A percentile compares a stretch with the other conserved stretches of the same genome.
Conservation (phyloP, 176 grass and related monocot genomes). For the Musa schizocarpa region DNA sequence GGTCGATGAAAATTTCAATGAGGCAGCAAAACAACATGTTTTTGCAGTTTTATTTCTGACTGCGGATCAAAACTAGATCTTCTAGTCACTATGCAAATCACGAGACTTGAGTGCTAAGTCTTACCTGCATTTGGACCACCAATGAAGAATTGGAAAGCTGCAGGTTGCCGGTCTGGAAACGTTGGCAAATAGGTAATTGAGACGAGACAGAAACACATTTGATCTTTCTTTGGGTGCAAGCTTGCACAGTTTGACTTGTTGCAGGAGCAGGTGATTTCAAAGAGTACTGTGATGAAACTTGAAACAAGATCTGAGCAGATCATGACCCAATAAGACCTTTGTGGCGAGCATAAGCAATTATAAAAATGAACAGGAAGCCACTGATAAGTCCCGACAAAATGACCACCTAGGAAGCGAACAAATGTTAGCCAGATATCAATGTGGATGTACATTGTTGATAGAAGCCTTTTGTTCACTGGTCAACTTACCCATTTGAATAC, state of each 20-base stretch:
- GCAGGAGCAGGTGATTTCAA: background rate
- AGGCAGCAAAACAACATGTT: too few relatives aligned
- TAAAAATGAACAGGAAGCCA: constrained; percentile 51
- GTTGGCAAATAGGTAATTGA: too few relatives aligned
- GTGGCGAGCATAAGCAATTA: constrained; percentile 87
- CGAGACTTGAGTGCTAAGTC: too few relatives aligned
- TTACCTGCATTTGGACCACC: too few relatives aligned
- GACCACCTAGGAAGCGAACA: constrained; percentile 45
- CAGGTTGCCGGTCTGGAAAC: too few relatives aligned
- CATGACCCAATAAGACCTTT: constrained; percentile 98
- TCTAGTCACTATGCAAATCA: too few relatives aligned
- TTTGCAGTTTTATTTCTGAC: too few relatives aligned
- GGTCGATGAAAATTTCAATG: too few relatives aligned
- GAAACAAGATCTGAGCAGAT: constrained; percentile 6
- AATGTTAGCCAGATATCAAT: background rate
- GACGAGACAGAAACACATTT: background rate
- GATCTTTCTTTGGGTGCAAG: background rate
- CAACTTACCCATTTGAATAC: constrained; percentile 82
- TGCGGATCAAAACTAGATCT: too few relatives aligned
- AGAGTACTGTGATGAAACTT: background rate
- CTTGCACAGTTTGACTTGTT: background rate
- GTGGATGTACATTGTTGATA: background rate
- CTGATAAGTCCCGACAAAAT: constrained; percentile 52
- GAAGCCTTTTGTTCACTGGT: background rate
- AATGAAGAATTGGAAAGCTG: too few relatives aligned